phyloP scores from a whole-genome alignment of 2,329 filamentous ascomycete species.

The Exophiala sp. region DNA sequence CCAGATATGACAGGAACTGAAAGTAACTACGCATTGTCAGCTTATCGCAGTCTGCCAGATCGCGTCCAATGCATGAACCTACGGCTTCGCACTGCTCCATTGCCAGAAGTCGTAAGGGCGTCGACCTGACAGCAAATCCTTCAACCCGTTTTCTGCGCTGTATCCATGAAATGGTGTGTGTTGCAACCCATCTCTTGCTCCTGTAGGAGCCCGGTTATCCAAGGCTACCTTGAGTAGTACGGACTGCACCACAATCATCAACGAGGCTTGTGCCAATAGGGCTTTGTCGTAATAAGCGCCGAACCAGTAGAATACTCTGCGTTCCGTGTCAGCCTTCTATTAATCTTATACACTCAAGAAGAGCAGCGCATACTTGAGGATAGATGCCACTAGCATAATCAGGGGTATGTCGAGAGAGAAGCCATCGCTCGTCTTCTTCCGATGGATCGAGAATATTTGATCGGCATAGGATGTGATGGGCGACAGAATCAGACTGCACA shows the following conservation, averaged over 20 bases:
- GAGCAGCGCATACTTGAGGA: conserved; percentile 51
- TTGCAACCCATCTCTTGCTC: conserved; percentile 40
- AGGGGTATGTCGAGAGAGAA: conserved; percentile 66
- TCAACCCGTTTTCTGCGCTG: conserved; percentile 21
- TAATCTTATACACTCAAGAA: neutral
- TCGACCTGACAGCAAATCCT: conserved; percentile 28
- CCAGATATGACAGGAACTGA: conserved; percentile 18
- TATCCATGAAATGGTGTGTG: conserved; percentile 40
- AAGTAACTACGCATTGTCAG: conserved; percentile 15
- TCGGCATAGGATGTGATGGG: conserved; percentile 65
- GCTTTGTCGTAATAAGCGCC: conserved; percentile 58
- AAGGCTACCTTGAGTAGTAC: conserved; percentile 60
- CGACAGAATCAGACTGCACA: conserved; percentile 55
- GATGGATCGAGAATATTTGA: conserved; percentile 64
- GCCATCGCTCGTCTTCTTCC: conserved; percentile 56
- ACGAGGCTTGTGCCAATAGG: conserved; percentile 57
- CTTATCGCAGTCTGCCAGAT: neutral
- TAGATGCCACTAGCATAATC: conserved; percentile 64
- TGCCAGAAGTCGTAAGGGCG: conserved; percentile 63
- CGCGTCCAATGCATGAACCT: conserved; percentile 28
- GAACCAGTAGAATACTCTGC: conserved; percentile 63
- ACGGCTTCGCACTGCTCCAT: conserved; percentile 55
- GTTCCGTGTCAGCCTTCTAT: neutral
- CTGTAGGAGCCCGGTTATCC: conserved; percentile 49
- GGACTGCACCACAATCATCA: conserved; percentile 59